phyloP scores from a whole-genome alignment of 495 filamentous ascomycete genomes.

The Tuber borchii region DNA sequence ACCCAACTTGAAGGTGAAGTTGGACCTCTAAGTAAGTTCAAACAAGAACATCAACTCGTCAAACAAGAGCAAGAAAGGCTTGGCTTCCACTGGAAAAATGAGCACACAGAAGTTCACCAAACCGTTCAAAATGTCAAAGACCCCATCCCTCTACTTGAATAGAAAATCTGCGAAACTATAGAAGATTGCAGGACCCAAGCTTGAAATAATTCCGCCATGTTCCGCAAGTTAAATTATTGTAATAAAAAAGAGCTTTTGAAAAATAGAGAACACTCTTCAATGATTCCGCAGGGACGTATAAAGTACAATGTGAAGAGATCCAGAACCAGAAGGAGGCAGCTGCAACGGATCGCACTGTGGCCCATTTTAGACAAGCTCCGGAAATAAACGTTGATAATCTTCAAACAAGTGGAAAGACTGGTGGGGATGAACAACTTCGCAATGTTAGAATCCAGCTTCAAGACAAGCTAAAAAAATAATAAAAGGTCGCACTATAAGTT shows the following conservation, averaged over 20 bases:
- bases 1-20: background rate
- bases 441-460: too few species aligned
- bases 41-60: background rate
- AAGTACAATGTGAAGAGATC: slow-evolving; percentile 17
- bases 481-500: too few species aligned
- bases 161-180: background rate
- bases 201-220: slow-evolving; percentile 3
- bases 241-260: slow-evolving; percentile 13
- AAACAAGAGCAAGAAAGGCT: slow-evolving; percentile 15
- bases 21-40: background rate
- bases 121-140: slow-evolving; percentile 18
- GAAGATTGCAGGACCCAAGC: too few species aligned
- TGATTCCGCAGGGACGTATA: slow-evolving; percentile 19
- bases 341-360: slow-evolving; percentile 31
- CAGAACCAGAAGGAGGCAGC: slow-evolving; percentile 18
- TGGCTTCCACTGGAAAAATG: slow-evolving; percentile 22
- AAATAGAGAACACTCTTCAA: slow-evolving; percentile 17
- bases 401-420: slow-evolving; percentile 74
- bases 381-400: slow-evolving; percentile 5
- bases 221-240: slow-evolving; percentile 18
- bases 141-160: slow-evolving; percentile 20
- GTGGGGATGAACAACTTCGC: too few species aligned
- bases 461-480: too few species aligned
- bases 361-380: slow-evolving; percentile 19
- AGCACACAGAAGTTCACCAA: slow-evolving; percentile 25